These are phyloP conservation scores for Fagopyrum homotropicum DNA, from an alignment of 148 eudicot species.

Conservation along the genomic window DNA sequence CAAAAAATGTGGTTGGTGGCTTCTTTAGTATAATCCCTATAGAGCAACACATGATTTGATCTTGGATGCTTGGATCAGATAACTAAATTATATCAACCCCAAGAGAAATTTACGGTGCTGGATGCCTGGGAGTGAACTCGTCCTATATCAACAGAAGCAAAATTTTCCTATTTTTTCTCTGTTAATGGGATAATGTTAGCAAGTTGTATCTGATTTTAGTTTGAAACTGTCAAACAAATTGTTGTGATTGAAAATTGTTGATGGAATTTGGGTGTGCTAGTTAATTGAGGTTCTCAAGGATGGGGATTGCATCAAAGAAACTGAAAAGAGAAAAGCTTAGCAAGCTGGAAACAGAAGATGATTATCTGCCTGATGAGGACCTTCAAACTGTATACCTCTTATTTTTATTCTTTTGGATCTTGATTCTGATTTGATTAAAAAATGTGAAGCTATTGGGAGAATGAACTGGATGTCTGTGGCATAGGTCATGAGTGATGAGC, in stretches of 20 bases:
- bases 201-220: not conserved
- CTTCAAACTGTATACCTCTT: slow-evolving; percentile 4
- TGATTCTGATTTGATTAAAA: not conserved
- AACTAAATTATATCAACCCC: not conserved
- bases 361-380: not conserved
- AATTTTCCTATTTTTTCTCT: not conserved
- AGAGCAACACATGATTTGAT: not conserved
- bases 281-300: not conserved
- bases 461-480: slow-evolving; percentile 19
- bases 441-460: not conserved
- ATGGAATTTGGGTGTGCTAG: not conserved
- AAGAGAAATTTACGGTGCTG: not conserved
- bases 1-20: too few relatives aligned
- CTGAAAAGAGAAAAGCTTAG: not conserved
- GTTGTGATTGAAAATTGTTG: not conserved
- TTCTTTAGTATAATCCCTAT: too few relatives aligned
- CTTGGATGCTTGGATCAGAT: not conserved
- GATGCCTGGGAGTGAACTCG: not conserved
- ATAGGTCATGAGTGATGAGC: slow-evolving; percentile 14
- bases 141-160: not conserved
- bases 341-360: slow-evolving; percentile 1
- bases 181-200: not conserved
- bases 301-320: not conserved
- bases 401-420: not conserved
- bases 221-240: not conserved